Evolutionary conservation across 805 yeast species (phyloP).

Genomic region (Spathaspora gorwiae): DNA sequence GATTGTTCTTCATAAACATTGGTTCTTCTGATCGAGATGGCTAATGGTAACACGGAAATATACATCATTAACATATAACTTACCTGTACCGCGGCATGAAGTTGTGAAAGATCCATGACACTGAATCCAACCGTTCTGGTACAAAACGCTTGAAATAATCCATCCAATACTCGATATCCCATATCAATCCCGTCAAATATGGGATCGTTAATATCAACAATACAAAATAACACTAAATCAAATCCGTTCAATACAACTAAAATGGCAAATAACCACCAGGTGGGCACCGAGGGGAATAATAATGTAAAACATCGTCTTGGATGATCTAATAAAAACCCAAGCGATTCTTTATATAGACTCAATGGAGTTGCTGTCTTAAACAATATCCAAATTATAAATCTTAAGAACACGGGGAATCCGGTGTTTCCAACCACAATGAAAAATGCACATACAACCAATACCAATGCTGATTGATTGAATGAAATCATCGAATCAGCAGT

Average conservation of each 20-base stretch:
- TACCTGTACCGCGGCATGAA: conserved; percentile 91
- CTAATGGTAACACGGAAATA: conserved; percentile 91
- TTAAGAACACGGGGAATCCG: conserved; percentile 80
- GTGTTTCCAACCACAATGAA: conserved; percentile 91
- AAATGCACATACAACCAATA: conserved; percentile 58
- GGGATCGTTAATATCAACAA: conserved; percentile 61
- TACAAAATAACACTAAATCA: conserved; percentile 76
- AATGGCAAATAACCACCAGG: conserved; percentile 88
- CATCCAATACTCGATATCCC: conserved; percentile 73
- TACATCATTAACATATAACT: conserved; percentile 97
- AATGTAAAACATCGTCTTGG: conserved; percentile 96
- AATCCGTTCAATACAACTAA: conserved; percentile 66
- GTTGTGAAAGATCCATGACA: conserved; percentile 59
- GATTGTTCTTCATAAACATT: conserved; percentile 98
- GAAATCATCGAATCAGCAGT: conserved; percentile 76
- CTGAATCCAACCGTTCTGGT: conserved; percentile 94
- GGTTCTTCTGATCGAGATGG: conserved; percentile 93
- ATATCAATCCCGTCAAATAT: conserved; percentile 52
- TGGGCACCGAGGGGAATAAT: conserved; percentile 85
- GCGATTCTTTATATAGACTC: conserved; percentile 64
- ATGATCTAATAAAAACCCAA: conserved; percentile 85
- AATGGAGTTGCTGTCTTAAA: conserved; percentile 63
- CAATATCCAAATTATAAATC: conserved; percentile 79
- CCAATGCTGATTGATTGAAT: conserved; percentile 61
- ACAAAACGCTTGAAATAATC: conserved; percentile 84